Base-by-base conservation (phyloP, 768 basidiomycete genomes). In the Tricholoma hemisulphureum region DNA sequence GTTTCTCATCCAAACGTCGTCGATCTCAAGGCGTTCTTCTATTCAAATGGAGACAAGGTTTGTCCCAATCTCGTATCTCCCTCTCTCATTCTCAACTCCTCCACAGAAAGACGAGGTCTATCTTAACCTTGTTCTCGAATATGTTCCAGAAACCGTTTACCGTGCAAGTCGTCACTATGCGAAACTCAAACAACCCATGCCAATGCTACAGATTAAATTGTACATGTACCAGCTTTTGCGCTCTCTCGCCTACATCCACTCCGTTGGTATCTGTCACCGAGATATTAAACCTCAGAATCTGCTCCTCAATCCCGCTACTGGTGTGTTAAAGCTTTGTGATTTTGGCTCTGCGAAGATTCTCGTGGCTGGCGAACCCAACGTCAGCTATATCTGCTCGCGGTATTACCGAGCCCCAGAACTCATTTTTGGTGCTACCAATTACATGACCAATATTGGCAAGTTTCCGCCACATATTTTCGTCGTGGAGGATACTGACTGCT, bases 201-300 rank as follows among this genome's bases (percentile, higher is more conserved):
- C 97, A 28, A 98, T 95, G 87, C 86, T 97, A 53, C 97, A 98
- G 80, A 95, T 99, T 82, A 98, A 98, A 80, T 77, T 99, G 69
- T 99, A 99, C 82, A 98, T 98, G 95, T 97, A 98, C 76, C 93
- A 99, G 76, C 91, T 99, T 65, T 81, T 99, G 63, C 93, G 97
- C 60, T 99, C 97, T 14, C 83, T 99, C 59, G 95, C 96, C 63
- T 98, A 99, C 83, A 99, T 99, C 73, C 97, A 99, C 72, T 98
- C 95, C 18, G 93, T 98, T 65, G 97, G 97, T 68, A 99, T 98
- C 67, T 99, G 97, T 74, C 97, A 99, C 77, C 91, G 97, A 69
- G 97, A 99, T 73, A 99, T 99, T 84, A 99, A 99, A 77, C 97
- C 97, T 9, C 97, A 99, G 85, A 99, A 99, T 74, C 78, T 99